A percentile compares a stretch with the other conserved stretches of the same genome.
Conservation (phyloP, 2,329 filamentous ascomycete species). For the Didymosphaeria variabile region DNA sequence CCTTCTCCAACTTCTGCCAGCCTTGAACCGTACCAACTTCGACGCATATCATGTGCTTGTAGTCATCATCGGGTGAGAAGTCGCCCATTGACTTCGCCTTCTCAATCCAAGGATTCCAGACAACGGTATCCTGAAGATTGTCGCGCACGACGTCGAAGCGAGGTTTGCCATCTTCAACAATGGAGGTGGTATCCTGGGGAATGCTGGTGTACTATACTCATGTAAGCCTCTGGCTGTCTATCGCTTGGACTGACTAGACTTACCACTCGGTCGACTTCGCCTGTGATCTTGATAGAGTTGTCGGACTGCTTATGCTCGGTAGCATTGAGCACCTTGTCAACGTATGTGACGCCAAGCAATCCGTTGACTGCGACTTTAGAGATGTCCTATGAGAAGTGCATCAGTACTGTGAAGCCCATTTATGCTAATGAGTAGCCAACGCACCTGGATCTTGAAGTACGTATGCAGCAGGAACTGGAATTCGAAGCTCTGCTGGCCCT, state of each 20-base stretch:
- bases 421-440: conserved; percentile 30
- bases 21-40: conserved; percentile 85
- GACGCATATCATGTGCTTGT: conserved; percentile 92
- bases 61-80: conserved; percentile 88
- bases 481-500: conserved; percentile 82
- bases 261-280: conserved; percentile 82
- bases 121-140: conserved; percentile 85
- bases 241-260: neutral
- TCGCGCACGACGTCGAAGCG: conserved; percentile 81
- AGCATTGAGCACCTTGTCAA: conserved; percentile 81
- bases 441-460: conserved; percentile 82
- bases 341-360: conserved; percentile 78
- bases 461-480: conserved; percentile 93
- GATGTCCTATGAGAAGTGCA: conserved; percentile 71
- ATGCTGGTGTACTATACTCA: conserved; percentile 67
- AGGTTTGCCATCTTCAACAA: conserved; percentile 70
- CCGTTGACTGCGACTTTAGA: conserved; percentile 75
- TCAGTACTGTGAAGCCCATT: conserved; percentile 6
- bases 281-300: conserved; percentile 71
- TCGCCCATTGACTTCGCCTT: conserved; percentile 85
- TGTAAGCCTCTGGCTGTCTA: neutral
- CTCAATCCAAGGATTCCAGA: conserved; percentile 96
- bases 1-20: conserved; percentile 86
- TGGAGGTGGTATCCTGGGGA: conserved; percentile 68
- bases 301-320: conserved; percentile 71